A percentile compares a stretch with the other conserved stretches of the same genome.
Conservation (phyloP, 2,329 filamentous ascomycete species). For the Cercospora berteroae region DNA sequence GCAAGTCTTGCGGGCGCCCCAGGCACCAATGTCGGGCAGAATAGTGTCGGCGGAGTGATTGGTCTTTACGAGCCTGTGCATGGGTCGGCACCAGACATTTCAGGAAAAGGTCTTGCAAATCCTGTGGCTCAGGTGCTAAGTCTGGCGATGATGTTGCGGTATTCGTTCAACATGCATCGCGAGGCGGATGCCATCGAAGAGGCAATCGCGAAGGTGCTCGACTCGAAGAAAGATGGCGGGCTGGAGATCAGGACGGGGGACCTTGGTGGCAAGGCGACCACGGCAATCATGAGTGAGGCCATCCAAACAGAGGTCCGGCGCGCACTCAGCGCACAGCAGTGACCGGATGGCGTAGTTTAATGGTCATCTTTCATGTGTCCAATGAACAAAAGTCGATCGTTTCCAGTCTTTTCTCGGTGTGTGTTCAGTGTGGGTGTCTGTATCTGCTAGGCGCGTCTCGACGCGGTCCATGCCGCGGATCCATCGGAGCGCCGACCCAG, state of each 20-base stretch:
- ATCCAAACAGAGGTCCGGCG: conserved; percentile 33
- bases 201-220: conserved; percentile 53
- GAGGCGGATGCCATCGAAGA: conserved; percentile 49
- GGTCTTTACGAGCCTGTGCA: conserved; percentile 39
- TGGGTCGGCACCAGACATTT: conserved; percentile 37
- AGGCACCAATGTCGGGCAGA: conserved; percentile 29
- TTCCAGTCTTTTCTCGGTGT: background rate
- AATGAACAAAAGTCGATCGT: background rate
- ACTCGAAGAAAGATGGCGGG: conserved; percentile 53
- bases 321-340: conserved; percentile 18
- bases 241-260: conserved; percentile 54
- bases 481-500: background rate
- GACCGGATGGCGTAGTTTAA: background rate
- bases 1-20: conserved; percentile 39
- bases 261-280: conserved; percentile 47
- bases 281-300: conserved; percentile 46
- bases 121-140: conserved; percentile 36
- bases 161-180: conserved; percentile 36
- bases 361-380: background rate
- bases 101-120: conserved; percentile 36
- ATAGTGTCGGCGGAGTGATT: conserved; percentile 44
- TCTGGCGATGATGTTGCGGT: conserved; percentile 39
- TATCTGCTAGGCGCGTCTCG: background rate
- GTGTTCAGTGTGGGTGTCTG: background rate
- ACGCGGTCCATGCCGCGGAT: background rate